Evolutionary conservation across 495 filamentous ascomycete genomes (phyloP).

Genomic region (Tuber microsphaerosporum): DNA sequence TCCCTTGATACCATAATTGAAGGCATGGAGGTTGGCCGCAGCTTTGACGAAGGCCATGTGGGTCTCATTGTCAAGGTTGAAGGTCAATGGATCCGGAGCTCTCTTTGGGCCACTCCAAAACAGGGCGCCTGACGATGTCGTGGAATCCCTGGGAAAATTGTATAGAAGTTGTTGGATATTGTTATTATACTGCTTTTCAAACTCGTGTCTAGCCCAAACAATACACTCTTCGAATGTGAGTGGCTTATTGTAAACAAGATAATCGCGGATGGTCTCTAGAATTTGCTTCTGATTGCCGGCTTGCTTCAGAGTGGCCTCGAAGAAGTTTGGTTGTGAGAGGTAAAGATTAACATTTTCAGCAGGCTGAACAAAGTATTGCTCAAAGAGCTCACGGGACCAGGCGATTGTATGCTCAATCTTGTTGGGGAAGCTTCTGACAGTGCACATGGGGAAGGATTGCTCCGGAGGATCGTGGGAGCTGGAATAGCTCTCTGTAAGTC

Average conservation of each 20-base stretch:
- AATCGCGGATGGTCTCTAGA: conserved; percentile 80
- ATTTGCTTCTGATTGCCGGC: conserved; percentile 95
- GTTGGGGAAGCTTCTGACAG: conserved; percentile 94
- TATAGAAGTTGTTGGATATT: conserved; percentile 91
- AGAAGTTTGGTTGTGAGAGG: conserved; percentile 81
- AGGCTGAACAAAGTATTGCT: conserved; percentile 84
- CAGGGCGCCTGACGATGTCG: conserved; percentile 74
- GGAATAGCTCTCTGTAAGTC: conserved; percentile 92
- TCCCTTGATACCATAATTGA: conserved; percentile 94
- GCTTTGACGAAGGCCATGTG: conserved; percentile 82
- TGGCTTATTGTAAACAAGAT: conserved; percentile 86
- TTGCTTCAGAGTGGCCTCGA: conserved; percentile 83
- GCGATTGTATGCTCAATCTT: conserved; percentile 98
- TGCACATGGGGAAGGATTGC: conserved; percentile 98
- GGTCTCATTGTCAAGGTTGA: conserved; percentile 72
- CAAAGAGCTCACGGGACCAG: conserved; percentile 93
- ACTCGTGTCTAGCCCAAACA: conserved; percentile 83
- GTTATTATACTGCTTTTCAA: conserved; percentile 96
- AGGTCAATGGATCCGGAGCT: conserved; percentile 84
- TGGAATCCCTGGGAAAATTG: conserved; percentile 94
- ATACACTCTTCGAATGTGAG: conserved; percentile 92
- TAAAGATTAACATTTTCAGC: conserved; percentile 95
- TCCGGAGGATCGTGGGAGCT: conserved; percentile 97
- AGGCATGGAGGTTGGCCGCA: conserved; percentile 87
- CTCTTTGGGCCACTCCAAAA: conserved; percentile 99